Base-by-base conservation (phyloP, 1,284 basidiomycete species). In the Microbotryum violaceum region DNA sequence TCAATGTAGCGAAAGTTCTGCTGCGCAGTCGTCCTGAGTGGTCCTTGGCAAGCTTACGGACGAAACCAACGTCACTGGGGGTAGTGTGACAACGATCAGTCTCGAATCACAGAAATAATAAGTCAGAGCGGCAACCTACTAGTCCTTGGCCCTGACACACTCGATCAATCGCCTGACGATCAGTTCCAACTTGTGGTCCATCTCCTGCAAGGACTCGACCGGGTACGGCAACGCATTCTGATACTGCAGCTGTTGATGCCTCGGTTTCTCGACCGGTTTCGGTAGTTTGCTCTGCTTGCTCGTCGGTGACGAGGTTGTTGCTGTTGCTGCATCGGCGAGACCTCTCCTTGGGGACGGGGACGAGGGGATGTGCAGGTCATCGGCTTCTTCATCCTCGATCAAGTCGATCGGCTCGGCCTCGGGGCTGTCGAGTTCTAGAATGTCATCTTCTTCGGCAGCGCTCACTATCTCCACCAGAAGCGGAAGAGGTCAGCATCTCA, bases 111-210 rank as follows among this genome's bases (percentile, higher is more conserved):
- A 50, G 81, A 80, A 49, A 87, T 77, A 57, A 62, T 63, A 64
- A 56, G 51, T 44, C n/a, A 52, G 45, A 58, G 49, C 31, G 31
- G 31, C 31, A 10, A 79, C 83, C 89, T 85, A 88, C 85, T 57
- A 91, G 74, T 93, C 90, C 73, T 84, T 83, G 3, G 88, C 87
- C 69, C 87, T 82, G 37, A 91, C 79, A 67, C 85, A 86, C 73
- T 93, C 89, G 8, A 82, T 78, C 52, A 94, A 82, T 73, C 83
- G 82, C 59, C 83, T 76, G 46, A 88, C 77, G 67, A 92, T 89
- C 66, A 85, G 80, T 67, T 93, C 88, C 54, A 96, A 81, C 70
- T 89, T 79, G 49, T 81, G 77, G 73, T 91, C 84, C 84, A 93
- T 91, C 71, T 85, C 83, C 16, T 83, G 83, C 62, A 89, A 80